A percentile compares a stretch with the other conserved stretches of the same genome.
Conservation (phyloP, 257 asterid genomes). For the Verbena officinalis region DNA sequence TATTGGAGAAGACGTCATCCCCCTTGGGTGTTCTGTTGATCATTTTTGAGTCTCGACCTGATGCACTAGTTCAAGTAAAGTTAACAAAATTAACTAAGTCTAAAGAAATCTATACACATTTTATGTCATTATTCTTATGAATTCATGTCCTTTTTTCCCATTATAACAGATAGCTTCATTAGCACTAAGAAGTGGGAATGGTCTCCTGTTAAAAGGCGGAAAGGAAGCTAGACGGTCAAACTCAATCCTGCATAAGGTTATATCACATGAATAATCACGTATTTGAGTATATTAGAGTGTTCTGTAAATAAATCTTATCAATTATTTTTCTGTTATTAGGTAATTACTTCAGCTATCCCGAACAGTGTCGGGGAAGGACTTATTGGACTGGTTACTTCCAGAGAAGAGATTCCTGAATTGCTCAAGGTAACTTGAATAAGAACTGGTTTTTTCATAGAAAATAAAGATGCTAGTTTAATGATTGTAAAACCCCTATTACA, state of each 20-base stretch:
- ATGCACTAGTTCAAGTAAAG: conserved; percentile 81
- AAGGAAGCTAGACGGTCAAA: conserved; percentile 82
- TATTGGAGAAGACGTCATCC: conserved; percentile 75
- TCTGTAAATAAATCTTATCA: neutral
- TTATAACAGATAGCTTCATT: conserved; percentile 72
- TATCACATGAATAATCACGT: conserved; percentile 3
- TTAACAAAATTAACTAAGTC: neutral
- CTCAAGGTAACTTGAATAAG: conserved; percentile 55
- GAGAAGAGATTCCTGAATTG: conserved; percentile 85
- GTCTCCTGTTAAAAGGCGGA: conserved; percentile 88
- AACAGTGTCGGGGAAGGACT: conserved; percentile 66
- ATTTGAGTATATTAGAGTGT: neutral
- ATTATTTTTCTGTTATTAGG: conserved; percentile 42
- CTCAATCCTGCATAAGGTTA: conserved; percentile 74
- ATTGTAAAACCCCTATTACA: conserved; percentile 10
- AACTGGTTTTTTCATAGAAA: conserved; percentile 10
- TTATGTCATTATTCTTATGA: neutral
- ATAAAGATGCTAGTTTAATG: conserved; percentile 7
- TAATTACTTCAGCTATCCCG: conserved; percentile 77
- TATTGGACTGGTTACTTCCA: conserved; percentile 77
- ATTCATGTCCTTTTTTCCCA: conserved; percentile 21
- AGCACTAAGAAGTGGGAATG: conserved; percentile 88
- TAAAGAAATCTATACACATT: neutral
- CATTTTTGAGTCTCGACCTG: conserved; percentile 91
- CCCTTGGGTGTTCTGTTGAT: conserved; percentile 85